phyloP scores from a whole-genome alignment of 2,329 filamentous ascomycete genomes.

The Nannizziopsis barbatae region DNA sequence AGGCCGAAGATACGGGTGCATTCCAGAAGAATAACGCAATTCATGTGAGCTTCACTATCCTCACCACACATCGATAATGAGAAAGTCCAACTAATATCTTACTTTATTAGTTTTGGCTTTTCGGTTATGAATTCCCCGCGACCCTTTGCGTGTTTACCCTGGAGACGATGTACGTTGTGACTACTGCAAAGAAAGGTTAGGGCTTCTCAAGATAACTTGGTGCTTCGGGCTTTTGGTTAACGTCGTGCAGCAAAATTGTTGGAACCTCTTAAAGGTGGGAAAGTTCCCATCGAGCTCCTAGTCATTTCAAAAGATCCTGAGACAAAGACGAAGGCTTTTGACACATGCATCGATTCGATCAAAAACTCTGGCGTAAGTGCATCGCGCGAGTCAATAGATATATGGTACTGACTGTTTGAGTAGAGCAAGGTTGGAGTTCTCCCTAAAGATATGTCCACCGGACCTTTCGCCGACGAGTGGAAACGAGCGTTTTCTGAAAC shows the following conservation, averaged over 20 bases:
- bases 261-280: constrained; percentile 81
- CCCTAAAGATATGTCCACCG: constrained; percentile 69
- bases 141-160: constrained; percentile 86
- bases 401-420: constrained; percentile 10
- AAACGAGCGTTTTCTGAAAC: constrained; percentile 68
- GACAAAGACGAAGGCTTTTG: constrained; percentile 82
- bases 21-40: constrained; percentile 96
- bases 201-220: constrained; percentile 5
- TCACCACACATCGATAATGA: neutral
- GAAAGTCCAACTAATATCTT: constrained; percentile 14
- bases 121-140: constrained; percentile 96
- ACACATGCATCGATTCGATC: constrained; percentile 72
- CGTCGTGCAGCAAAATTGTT: constrained; percentile 66
- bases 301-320: constrained; percentile 84
- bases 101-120: constrained; percentile 72
- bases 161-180: constrained; percentile 82
- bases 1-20: constrained; percentile 74
- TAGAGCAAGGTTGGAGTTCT: constrained; percentile 84
- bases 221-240: constrained; percentile 24
- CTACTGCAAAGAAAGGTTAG: constrained; percentile 90
- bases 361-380: constrained; percentile 69
- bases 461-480: constrained; percentile 94
- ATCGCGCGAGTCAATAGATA: neutral
- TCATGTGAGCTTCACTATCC: constrained; percentile 52
- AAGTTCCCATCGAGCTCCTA: constrained; percentile 82